phyloP scores from a whole-genome alignment of 2,329 filamentous ascomycete species.

The Ilyonectria mors-panacis region DNA sequence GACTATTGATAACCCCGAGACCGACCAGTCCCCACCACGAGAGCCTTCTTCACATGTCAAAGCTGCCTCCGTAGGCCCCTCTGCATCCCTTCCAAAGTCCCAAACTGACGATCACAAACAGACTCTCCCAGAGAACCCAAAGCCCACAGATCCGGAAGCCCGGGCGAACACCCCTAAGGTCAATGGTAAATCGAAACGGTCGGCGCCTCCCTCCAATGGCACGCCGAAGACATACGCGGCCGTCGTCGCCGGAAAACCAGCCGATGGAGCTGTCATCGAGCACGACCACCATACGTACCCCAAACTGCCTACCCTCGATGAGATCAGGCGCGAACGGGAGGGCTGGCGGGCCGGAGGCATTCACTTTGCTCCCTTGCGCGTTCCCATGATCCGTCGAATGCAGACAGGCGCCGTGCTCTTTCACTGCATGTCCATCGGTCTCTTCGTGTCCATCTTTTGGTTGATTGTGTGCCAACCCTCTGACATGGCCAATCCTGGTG shows the following conservation, averaged over 20 bases:
- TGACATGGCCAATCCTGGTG: slow-evolving; percentile 86
- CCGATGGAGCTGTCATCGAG: slow-evolving; percentile 23
- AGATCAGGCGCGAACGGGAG: slow-evolving; percentile 45
- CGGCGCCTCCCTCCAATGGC: slow-evolving; percentile 34
- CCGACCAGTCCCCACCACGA: slow-evolving; percentile 24
- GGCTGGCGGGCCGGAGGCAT: slow-evolving; percentile 69
- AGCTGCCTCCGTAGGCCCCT: slow-evolving; percentile 14
- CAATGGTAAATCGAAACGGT: slow-evolving; percentile 39
- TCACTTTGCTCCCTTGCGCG: slow-evolving; percentile 85
- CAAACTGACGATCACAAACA: slow-evolving; percentile 21
- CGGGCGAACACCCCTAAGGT: slow-evolving; percentile 35
- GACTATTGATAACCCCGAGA: slow-evolving; percentile 38
- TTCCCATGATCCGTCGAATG: slow-evolving; percentile 78
- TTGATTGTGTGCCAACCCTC: slow-evolving; percentile 89
- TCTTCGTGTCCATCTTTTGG: slow-evolving; percentile 85
- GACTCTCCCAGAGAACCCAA: slow-evolving; percentile 21
- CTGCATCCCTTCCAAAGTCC: neutral
- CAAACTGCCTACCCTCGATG: slow-evolving; percentile 42
- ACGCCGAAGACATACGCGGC: slow-evolving; percentile 43
- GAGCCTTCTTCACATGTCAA: slow-evolving; percentile 25
- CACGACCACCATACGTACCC: slow-evolving; percentile 46
- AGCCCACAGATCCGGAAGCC: slow-evolving; percentile 32
- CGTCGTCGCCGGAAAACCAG: slow-evolving; percentile 32
- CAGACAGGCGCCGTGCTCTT: slow-evolving; percentile 85
- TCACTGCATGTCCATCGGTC: slow-evolving; percentile 80